Evolutionary conservation across 148 eudicot genomes (phyloP).

Genomic region (Arctostaphylos glauca): DNA sequence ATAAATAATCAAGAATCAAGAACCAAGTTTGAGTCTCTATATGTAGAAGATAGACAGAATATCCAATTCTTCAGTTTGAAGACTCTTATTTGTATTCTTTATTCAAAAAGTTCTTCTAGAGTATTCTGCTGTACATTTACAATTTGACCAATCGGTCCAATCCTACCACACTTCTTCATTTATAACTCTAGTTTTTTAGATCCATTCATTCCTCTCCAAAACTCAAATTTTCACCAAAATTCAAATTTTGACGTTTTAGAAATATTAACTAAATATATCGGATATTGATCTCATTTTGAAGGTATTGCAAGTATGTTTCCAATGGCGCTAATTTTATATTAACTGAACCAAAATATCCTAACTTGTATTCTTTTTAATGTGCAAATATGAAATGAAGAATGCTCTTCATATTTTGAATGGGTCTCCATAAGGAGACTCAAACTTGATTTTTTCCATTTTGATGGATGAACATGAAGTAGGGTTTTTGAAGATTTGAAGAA

Average conservation of each 20-base stretch:
- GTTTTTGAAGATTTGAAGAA: background rate
- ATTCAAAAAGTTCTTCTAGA: background rate
- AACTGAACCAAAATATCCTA: background rate
- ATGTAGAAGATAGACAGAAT: background rate
- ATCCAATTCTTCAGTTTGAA: background rate
- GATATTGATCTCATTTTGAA: background rate
- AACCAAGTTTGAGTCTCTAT: background rate
- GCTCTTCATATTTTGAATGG: background rate
- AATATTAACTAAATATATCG: background rate
- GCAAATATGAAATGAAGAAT: background rate
- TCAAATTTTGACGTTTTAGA: background rate
- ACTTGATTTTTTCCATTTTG: background rate
- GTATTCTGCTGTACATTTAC: background rate
- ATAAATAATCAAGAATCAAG: background rate
- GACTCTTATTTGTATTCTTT: background rate
- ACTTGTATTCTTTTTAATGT: background rate
- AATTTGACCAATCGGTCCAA: background rate
- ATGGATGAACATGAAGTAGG: background rate
- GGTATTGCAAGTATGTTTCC: background rate
- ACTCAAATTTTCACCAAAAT: background rate
- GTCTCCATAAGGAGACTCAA: background rate
- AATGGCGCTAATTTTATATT: background rate
- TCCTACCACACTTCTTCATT: background rate
- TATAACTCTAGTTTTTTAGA: background rate
- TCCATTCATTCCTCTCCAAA: too few relatives aligned